Conservation (phyloP, 2,329 filamentous ascomycete species). For the Juglanconis sp. region DNA sequence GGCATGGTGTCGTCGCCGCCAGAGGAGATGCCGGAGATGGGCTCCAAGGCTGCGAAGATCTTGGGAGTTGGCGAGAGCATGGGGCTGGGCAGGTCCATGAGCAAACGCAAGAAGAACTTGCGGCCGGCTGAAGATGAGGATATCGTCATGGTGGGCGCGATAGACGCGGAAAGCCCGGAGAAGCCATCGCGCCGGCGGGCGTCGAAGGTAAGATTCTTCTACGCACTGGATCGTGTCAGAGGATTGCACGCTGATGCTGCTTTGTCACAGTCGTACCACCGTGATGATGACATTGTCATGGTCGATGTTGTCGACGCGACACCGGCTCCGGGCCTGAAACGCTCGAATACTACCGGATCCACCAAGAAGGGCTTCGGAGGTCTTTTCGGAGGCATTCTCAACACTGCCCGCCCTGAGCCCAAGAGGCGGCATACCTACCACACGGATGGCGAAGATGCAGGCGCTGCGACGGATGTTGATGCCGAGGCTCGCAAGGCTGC, state of each 20-base stretch:
- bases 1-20: conserved; percentile 71
- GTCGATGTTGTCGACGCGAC: conserved; percentile 48
- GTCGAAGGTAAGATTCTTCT: conserved; percentile 32
- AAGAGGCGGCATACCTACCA: conserved; percentile 49
- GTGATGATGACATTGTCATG: conserved; percentile 62
- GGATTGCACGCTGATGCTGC: conserved; percentile 33
- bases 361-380: conserved; percentile 57
- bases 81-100: conserved; percentile 34
- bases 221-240: conserved; percentile 18
- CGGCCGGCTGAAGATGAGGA: conserved; percentile 44
- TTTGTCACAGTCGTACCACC: conserved; percentile 59
- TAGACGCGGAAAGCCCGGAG: conserved; percentile 42
- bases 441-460: conserved; percentile 55
- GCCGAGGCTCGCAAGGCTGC: conserved; percentile 61
- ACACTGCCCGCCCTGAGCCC: conserved; percentile 42
- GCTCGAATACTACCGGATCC: conserved; percentile 55
- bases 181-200: conserved; percentile 43
- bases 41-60: conserved; percentile 75
- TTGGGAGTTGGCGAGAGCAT: conserved; percentile 64
- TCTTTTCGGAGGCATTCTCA: conserved; percentile 59
- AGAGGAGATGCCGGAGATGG: conserved; percentile 62
- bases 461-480: conserved; percentile 50
- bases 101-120: conserved; percentile 42
- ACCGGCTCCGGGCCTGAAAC: conserved; percentile 49
- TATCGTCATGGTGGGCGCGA: conserved; percentile 43